phyloP scores from a whole-genome alignment of 768 basidiomycete species.

The Megacollybia marginata region DNA sequence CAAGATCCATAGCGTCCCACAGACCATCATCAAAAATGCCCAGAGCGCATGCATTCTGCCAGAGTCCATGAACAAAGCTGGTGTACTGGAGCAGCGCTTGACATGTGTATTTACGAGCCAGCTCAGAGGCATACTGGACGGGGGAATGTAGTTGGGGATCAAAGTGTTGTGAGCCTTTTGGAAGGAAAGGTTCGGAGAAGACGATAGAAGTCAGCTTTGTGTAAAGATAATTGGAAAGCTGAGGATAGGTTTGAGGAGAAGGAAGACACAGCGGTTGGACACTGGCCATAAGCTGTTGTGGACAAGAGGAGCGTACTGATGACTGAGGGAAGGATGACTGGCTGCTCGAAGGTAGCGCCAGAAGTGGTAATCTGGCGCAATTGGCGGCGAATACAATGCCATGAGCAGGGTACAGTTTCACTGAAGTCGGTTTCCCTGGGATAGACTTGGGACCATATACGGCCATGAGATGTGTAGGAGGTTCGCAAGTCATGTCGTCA shows the following conservation, averaged over 20 bases:
- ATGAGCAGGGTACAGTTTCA: constrained; percentile 60
- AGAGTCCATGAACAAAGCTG: constrained; percentile 52
- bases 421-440: constrained; percentile 14
- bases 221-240: constrained; percentile 61
- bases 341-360: neutral
- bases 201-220: constrained; percentile 31
- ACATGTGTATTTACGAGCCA: neutral
- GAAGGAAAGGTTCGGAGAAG: neutral
- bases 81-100: constrained; percentile 41
- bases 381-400: constrained; percentile 61
- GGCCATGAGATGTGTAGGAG: constrained; percentile 51
- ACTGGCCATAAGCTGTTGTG: constrained; percentile 39
- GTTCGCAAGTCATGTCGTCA: constrained; percentile 19
- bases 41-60: constrained; percentile 66
- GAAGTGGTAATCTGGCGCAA: constrained; percentile 52
- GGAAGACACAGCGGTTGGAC: constrained; percentile 59
- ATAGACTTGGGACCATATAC: constrained; percentile 22
- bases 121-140: neutral
- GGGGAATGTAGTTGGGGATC: neutral
- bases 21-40: constrained; percentile 58
- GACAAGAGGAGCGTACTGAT: constrained; percentile 18
- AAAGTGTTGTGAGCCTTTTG: neutral
- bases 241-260: constrained; percentile 51
- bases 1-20: constrained; percentile 60
- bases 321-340: neutral